These are phyloP conservation scores for Arachis hypogaea DNA, from an alignment of 306 rosid genomes.

Conservation along the genomic window DNA sequence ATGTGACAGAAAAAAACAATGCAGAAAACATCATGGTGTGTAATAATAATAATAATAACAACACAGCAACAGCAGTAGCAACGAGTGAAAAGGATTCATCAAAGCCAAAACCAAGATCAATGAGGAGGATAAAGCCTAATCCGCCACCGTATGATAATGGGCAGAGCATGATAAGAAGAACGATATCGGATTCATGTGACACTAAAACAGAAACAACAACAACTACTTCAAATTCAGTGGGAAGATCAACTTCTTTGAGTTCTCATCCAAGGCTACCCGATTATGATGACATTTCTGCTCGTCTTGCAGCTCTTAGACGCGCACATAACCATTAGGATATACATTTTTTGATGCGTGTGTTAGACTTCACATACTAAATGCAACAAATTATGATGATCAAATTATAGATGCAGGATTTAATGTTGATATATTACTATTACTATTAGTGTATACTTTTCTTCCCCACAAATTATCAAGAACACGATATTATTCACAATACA, in stretches of 20 bases:
- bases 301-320: slow-evolving; percentile 67
- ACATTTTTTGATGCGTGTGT: neutral
- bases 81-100: slow-evolving; percentile 37
- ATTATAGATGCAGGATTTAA: no score
- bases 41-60: neutral
- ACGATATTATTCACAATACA: no score
- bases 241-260: slow-evolving; percentile 47
- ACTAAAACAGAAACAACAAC: neutral
- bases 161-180: slow-evolving; percentile 20
- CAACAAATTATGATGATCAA: no score
- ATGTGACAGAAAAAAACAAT: slow-evolving; percentile 44
- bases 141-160: slow-evolving; percentile 11
- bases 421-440: no score
- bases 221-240: neutral
- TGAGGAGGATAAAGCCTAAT: slow-evolving; percentile 55
- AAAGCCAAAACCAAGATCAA: slow-evolving; percentile 65
- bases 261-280: slow-evolving; percentile 85
- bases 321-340: slow-evolving; percentile 25
- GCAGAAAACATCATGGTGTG: slow-evolving; percentile 39
- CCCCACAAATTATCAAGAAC: no score
- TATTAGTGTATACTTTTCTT: no score
- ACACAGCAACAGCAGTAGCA: slow-evolving; percentile 10
- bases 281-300: slow-evolving; percentile 75
- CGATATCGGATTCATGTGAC: slow-evolving; percentile 19
- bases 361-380: no score